Conservation (phyloP, 768 basidiomycete genomes). For the Phallus indusiatus region DNA sequence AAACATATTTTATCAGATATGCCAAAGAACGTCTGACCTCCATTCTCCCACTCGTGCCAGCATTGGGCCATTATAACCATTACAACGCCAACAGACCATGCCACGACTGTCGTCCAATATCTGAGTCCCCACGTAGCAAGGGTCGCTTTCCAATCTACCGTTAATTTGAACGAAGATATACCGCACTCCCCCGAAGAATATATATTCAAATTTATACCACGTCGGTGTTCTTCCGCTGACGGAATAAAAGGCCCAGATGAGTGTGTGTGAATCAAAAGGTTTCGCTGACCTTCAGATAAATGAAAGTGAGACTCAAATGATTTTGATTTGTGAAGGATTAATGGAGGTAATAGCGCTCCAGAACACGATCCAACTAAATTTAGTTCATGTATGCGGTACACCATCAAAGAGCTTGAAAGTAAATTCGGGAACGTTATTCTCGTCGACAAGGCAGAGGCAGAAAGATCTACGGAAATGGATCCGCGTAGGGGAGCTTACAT, state of each 20-base stretch:
- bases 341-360: constrained; percentile 45
- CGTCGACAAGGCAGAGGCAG: constrained; percentile 29
- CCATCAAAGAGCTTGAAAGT: constrained; percentile 51
- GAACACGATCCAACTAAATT: constrained; percentile 19
- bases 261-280: constrained; percentile 59
- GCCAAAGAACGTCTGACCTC: constrained; percentile 17
- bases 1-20: background rate
- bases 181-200: constrained; percentile 52
- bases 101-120: constrained; percentile 61
- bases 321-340: constrained; percentile 56
- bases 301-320: constrained; percentile 60
- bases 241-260: constrained; percentile 55
- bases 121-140: constrained; percentile 62
- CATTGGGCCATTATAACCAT: constrained; percentile 45
- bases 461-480: constrained; percentile 25
- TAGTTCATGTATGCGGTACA: constrained; percentile 44
- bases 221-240: constrained; percentile 12
- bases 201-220: constrained; percentile 46
- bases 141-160: constrained; percentile 62
- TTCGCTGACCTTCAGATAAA: constrained; percentile 34
- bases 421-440: constrained; percentile 45
- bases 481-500: constrained; percentile 34
- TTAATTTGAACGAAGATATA: constrained; percentile 35
- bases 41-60: constrained; percentile 28
- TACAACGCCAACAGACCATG: constrained; percentile 70